Conservation (phyloP, 148 eudicot genomes). For the Limonium bicolor region DNA sequence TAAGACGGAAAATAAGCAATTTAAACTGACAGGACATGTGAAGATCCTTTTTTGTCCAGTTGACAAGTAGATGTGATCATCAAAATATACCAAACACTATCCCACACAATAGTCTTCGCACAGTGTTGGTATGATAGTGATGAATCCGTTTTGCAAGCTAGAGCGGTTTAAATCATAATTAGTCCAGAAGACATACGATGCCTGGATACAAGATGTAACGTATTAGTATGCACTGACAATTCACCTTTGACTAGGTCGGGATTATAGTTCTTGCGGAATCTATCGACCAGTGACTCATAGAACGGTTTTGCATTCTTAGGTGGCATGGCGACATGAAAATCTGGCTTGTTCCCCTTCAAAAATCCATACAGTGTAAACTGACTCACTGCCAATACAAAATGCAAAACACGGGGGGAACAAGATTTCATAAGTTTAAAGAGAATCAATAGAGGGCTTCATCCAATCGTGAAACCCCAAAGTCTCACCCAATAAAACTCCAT, state of each 20-base stretch:
- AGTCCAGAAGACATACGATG: background rate
- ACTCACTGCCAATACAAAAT: too few species aligned
- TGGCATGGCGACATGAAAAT: conserved; percentile 99
- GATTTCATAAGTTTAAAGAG: background rate
- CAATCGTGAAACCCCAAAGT: background rate
- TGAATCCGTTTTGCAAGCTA: too few species aligned
- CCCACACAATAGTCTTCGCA: too few species aligned
- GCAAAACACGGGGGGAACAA: conserved; percentile 12
- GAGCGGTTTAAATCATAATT: background rate
- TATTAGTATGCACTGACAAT: background rate
- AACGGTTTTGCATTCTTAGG: conserved; percentile 73
- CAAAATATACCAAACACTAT: too few species aligned
- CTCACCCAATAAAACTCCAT: conserved; percentile 69
- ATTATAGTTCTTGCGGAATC: conserved; percentile 49
- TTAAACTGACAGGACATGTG: too few species aligned
- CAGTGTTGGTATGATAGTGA: too few species aligned
- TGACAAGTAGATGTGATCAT: too few species aligned
- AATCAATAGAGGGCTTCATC: background rate
- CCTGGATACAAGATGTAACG: background rate
- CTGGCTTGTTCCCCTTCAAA: conserved; percentile 98
- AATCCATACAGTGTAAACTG: conserved; percentile 91
- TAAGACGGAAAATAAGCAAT: background rate
- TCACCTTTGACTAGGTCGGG: conserved; percentile 61
- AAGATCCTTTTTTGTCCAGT: too few species aligned
- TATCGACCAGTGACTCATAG: conserved; percentile 72